Evolutionary conservation across 768 basidiomycete species (phyloP).

Genomic region (Boletus sensibilis): DNA sequence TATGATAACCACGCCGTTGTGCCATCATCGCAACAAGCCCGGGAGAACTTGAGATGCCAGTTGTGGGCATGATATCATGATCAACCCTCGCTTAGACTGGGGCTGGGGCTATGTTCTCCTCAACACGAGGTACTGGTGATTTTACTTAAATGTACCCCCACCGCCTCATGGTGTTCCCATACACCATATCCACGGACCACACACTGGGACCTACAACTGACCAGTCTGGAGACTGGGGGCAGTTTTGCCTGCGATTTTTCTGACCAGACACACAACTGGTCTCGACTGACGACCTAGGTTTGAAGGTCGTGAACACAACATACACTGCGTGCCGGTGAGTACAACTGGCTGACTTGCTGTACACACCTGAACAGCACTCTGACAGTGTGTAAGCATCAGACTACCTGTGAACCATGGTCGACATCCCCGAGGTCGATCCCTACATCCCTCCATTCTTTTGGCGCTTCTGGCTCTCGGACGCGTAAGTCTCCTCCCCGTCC

Average conservation of each 20-base stretch:
- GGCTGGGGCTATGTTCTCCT: constrained; percentile 8
- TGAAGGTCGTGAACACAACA: background rate
- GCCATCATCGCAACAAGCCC: background rate
- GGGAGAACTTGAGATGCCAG: background rate
- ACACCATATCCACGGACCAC: background rate
- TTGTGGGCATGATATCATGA: constrained; percentile 8
- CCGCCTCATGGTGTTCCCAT: constrained; percentile 3
- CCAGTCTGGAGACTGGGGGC: background rate
- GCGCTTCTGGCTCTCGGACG: constrained; percentile 49
- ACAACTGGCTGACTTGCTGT: constrained; percentile 1
- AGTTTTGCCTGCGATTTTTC: background rate
- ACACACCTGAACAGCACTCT: background rate
- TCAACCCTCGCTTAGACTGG: background rate
- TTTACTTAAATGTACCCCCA: constrained; percentile 5
- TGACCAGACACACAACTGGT: background rate
- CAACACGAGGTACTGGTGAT: constrained; percentile 7
- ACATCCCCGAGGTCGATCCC: constrained; percentile 26
- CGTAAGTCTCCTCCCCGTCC: constrained; percentile 29
- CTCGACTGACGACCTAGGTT: background rate
- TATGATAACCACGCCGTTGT: no score
- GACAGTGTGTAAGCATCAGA: background rate
- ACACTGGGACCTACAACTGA: constrained; percentile 7
- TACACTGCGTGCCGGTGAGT: background rate
- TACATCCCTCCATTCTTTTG: constrained; percentile 49
- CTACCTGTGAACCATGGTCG: background rate